Percentiles rank a stretch among this genome's conserved stretches.
phyloP scores from a whole-genome alignment of 352 stramenopile genomes.

The Phytophthora hibernalis region DNA sequence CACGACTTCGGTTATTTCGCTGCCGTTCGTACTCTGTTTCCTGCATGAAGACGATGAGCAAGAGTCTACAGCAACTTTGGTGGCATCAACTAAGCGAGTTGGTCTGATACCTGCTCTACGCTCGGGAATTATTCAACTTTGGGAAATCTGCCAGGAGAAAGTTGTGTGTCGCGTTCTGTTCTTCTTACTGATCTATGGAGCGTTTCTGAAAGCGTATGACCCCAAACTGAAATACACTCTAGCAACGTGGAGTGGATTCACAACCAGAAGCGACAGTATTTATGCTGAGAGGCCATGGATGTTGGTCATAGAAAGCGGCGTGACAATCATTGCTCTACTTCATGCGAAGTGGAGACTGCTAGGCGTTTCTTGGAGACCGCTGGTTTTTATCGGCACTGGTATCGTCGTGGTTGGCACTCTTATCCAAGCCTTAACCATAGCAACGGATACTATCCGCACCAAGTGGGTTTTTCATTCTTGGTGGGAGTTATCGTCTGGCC shows the following conservation, averaged over 20 bases:
- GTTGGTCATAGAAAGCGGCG: conserved; percentile 37
- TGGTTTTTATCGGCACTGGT: conserved; percentile 38
- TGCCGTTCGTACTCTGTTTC: conserved; percentile 48
- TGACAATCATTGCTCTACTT: conserved; percentile 42
- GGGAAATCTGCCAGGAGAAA: conserved; percentile 63
- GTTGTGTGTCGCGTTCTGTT: conserved; percentile 57
- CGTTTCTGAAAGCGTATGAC: conserved; percentile 50
- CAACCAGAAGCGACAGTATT: neutral
- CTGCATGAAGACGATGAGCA: conserved; percentile 47
- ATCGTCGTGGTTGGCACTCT: conserved; percentile 41
- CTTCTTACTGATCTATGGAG: conserved; percentile 54
- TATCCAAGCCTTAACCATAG: conserved; percentile 42
- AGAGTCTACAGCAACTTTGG: conserved; percentile 12
- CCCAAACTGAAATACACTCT: conserved; percentile 41
- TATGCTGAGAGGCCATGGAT: conserved; percentile 19
- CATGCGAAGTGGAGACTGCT: conserved; percentile 53
- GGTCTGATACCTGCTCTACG: conserved; percentile 29
- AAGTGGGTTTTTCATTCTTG: conserved; percentile 54
- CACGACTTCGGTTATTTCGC: conserved; percentile 6
- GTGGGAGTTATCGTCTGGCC: conserved; percentile 42
- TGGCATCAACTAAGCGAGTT: conserved; percentile 33
- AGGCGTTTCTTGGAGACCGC: conserved; percentile 46
- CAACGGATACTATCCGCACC: conserved; percentile 41
- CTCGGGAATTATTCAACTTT: conserved; percentile 45
- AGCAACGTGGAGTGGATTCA: conserved; percentile 47